phyloP scores from a whole-genome alignment of 1,139 yeast species.

The Kazachstania sp. region DNA sequence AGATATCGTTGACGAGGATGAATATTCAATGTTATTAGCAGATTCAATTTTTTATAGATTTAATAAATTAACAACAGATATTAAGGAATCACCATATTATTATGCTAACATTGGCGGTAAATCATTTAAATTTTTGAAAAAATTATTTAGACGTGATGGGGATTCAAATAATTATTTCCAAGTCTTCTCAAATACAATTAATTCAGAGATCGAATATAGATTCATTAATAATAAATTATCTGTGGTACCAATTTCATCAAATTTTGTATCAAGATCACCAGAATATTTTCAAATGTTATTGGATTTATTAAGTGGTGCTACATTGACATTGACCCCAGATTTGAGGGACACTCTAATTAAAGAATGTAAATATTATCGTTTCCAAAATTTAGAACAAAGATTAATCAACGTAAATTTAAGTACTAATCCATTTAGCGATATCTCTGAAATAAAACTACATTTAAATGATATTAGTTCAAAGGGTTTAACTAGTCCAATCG shows the following conservation, averaged over 20 bases:
- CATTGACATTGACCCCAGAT: slow-evolving; percentile 45
- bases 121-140: slow-evolving; percentile 51
- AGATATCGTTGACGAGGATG: slow-evolving; percentile 42
- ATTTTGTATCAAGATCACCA: slow-evolving; percentile 46
- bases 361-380: slow-evolving; percentile 73
- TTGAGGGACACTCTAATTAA: slow-evolving; percentile 42
- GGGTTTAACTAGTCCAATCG: slow-evolving; percentile 3
- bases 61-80: slow-evolving; percentile 42
- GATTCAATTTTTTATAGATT: slow-evolving; percentile 70
- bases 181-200: slow-evolving; percentile 44
- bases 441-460: slow-evolving; percentile 43
- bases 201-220: slow-evolving; percentile 38
- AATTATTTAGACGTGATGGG: slow-evolving; percentile 50
- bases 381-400: slow-evolving; percentile 64
- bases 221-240: slow-evolving; percentile 34
- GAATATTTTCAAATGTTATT: slow-evolving; percentile 51
- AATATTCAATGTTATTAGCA: slow-evolving; percentile 48
- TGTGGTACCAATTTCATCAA: slow-evolving; percentile 64
- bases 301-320: slow-evolving; percentile 48
- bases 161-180: slow-evolving; percentile 73
- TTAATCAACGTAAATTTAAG: slow-evolving; percentile 45
- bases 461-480: slow-evolving; percentile 34
- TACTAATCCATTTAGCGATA: slow-evolving; percentile 39
- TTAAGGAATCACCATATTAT: slow-evolving; percentile 46
- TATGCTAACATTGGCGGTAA: slow-evolving; percentile 55